A percentile compares a stretch with the other conserved stretches of the same genome.
These are phyloP conservation scores for Arachis hypogaea DNA, from an alignment of 306 rosid species.

Conservation along the genomic window DNA sequence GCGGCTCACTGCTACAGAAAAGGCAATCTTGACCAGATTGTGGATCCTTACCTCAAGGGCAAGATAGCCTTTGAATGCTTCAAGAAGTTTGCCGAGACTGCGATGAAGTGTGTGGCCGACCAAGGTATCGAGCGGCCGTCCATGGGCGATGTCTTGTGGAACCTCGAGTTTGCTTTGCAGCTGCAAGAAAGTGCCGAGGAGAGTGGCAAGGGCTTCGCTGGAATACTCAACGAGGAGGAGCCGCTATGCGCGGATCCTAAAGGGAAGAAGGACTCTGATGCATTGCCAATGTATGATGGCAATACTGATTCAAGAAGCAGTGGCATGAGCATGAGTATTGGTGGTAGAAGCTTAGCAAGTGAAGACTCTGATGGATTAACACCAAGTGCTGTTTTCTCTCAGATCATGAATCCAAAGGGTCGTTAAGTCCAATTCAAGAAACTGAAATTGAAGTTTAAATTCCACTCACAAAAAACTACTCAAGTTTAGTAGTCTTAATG, in stretches of 20 bases:
- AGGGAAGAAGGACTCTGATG: conserved; percentile 73
- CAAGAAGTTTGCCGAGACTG: conserved; percentile 93
- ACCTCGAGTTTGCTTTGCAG: conserved; percentile 98
- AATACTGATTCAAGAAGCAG: conserved; percentile 88
- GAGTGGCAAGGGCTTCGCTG: conserved; percentile 62
- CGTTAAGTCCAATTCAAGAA: conserved; percentile 55
- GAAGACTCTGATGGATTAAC: conserved; percentile 97
- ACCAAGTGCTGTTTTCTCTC: conserved; percentile 97
- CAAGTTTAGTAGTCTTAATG: conserved; percentile 20
- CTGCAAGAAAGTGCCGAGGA: conserved; percentile 98
- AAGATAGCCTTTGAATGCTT: conserved; percentile 92
- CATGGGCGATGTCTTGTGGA: conserved; percentile 99
- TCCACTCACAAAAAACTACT: conserved; percentile 9
- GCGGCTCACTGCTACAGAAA: conserved; percentile 93
- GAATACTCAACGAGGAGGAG: conserved; percentile 58
- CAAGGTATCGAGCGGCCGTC: conserved; percentile 98
- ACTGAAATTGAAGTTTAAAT: not conserved
- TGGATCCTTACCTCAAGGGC: conserved; percentile 87
- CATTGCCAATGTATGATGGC: conserved; percentile 55
- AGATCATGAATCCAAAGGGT: conserved; percentile 99
- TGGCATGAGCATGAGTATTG: conserved; percentile 94
- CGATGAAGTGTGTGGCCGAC: conserved; percentile 95
- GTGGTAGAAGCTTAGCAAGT: conserved; percentile 97
- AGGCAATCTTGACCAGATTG: conserved; percentile 82
- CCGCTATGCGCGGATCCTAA: conserved; percentile 49